Conservation (phyloP, 2,329 filamentous ascomycete species). For the Emergomyces orientalis region DNA sequence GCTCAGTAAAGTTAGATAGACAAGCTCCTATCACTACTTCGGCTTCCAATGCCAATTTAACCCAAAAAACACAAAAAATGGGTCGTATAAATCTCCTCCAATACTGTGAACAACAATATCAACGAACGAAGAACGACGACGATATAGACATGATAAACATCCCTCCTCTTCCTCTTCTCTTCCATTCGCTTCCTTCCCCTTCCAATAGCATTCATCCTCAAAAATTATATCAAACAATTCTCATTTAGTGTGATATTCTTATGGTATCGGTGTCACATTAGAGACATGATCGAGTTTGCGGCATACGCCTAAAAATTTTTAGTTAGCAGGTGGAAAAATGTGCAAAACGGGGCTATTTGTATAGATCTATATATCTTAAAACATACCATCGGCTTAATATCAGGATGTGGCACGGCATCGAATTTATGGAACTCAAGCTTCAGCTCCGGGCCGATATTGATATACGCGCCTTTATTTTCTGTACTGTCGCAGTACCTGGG, state of each 20-base stretch:
- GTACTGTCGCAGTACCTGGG: conserved; percentile 97
- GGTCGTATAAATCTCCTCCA: neutral
- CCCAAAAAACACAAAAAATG: neutral
- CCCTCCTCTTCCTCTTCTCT: neutral
- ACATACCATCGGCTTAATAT: conserved; percentile 79
- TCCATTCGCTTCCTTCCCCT: neutral
- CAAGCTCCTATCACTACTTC: too few relatives aligned
- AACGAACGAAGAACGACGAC: neutral
- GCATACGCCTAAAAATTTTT: conserved; percentile 37
- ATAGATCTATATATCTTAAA: neutral
- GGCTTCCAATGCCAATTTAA: neutral
- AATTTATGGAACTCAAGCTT: conserved; percentile 91
- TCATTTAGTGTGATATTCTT: neutral
- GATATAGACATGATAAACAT: neutral
- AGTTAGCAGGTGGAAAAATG: neutral
- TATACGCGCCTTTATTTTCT: conserved; percentile 96
- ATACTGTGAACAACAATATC: neutral
- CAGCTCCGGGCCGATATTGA: conserved; percentile 87
- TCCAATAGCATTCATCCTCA: neutral
- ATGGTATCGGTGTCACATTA: conserved; percentile 17
- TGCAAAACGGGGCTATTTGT: neutral
- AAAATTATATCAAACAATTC: neutral
- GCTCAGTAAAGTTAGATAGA: too few relatives aligned
- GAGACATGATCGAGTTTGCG: conserved; percentile 30
- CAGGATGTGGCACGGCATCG: conserved; percentile 89